A percentile compares a stretch with the other conserved stretches of the same genome.
Conservation (phyloP, 1,139 yeast genomes). For the Blastobotrys persicus region DNA sequence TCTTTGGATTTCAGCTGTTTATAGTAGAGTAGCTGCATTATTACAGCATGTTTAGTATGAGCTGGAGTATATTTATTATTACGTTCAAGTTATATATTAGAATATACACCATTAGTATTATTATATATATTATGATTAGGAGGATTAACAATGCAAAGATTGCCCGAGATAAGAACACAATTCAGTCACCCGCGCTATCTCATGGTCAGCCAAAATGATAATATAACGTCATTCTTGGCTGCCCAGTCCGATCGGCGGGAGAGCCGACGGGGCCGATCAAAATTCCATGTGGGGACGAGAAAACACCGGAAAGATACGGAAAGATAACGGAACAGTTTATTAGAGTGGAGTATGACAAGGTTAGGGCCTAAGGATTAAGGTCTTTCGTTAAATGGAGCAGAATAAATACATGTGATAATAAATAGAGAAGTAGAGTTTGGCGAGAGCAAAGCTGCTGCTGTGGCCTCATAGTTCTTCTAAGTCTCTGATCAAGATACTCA, state of each 20-base stretch:
- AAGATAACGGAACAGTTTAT: background rate
- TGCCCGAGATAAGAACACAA: too few species aligned
- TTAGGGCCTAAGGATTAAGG: background rate
- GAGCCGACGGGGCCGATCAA: too few species aligned
- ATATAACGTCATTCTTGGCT: too few species aligned
- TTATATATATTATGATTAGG: conserved; percentile 12
- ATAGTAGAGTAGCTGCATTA: conserved; percentile 14
- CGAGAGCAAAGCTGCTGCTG: too few species aligned
- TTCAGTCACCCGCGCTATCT: too few species aligned
- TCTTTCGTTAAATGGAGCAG: background rate
- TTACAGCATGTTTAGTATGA: conserved; percentile 13
- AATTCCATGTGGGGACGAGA: too few species aligned
- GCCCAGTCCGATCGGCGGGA: background rate
- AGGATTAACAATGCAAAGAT: conserved; percentile 10
- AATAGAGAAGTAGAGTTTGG: background rate
- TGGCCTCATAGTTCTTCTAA: conserved; percentile 21
- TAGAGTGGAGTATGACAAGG: background rate
- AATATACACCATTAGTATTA: conserved; percentile 15
- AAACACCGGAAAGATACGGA: background rate
- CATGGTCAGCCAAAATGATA: too few species aligned
- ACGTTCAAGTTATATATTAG: conserved; percentile 14
- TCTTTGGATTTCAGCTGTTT: too few species aligned
- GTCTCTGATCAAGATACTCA: conserved; percentile 30
- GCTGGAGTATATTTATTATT: conserved; percentile 15
- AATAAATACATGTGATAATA: background rate